Percentiles rank a stretch among this genome's conserved stretches.
Conservation (phyloP, 2,329 filamentous ascomycete genomes). For the Diatrype stigma region DNA sequence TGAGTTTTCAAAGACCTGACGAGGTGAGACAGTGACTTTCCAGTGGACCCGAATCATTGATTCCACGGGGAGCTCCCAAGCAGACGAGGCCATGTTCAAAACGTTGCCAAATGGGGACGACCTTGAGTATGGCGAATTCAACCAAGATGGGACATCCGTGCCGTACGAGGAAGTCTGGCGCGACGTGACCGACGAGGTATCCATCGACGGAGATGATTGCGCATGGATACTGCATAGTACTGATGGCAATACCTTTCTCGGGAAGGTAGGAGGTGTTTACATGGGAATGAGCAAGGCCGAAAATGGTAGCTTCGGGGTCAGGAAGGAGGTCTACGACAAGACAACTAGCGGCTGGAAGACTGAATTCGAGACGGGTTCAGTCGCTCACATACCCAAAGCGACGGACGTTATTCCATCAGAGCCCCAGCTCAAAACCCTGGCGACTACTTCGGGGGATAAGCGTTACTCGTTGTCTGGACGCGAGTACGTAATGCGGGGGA, state of each 20-base stretch:
- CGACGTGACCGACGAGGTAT: conserved; percentile 11
- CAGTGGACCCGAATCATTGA: conserved; percentile 22
- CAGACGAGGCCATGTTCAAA: conserved; percentile 18
- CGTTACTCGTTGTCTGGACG: neutral
- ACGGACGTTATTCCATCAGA: neutral
- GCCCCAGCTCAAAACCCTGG: neutral
- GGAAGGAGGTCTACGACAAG: neutral
- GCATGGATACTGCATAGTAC: conserved; percentile 18
- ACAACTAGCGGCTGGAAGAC: neutral
- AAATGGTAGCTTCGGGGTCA: neutral
- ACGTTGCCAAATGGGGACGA: conserved; percentile 18
- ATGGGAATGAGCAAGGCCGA: conserved; percentile 4
- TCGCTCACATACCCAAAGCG: neutral
- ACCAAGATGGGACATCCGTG: conserved; percentile 9
- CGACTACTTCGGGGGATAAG: neutral
- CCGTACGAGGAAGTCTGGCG: conserved; percentile 20
- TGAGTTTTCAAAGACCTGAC: neutral
- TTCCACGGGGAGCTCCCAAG: conserved; percentile 11
- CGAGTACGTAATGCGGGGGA: neutral
- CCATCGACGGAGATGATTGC: conserved; percentile 1
- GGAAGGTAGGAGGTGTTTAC: conserved; percentile 14
- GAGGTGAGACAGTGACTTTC: conserved; percentile 12
- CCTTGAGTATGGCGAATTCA: conserved; percentile 14
- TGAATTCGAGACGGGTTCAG: neutral
- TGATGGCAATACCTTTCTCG: conserved; percentile 14